Percentiles rank a stretch among this genome's conserved stretches.
phyloP scores from a whole-genome alignment of 176 grass and related monocot species.

The Aegilops longissima region DNA sequence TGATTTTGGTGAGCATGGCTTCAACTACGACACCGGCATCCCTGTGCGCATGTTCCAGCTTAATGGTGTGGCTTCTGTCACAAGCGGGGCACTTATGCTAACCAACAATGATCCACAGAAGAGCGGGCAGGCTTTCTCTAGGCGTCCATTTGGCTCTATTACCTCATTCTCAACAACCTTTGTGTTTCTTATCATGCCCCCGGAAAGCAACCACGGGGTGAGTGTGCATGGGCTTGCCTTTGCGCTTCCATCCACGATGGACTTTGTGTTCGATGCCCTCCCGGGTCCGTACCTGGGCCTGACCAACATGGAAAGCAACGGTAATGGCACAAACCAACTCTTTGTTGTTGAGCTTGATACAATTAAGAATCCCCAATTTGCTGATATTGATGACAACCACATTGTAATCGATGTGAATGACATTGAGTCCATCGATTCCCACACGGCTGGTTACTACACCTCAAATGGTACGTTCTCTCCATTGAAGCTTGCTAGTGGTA shows the following conservation, averaged over 20 bases:
- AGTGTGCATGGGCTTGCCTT: conserved; percentile 38
- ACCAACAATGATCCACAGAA: no score
- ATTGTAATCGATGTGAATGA: conserved; percentile 31
- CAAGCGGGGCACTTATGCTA: no score
- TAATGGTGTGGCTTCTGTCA: no score
- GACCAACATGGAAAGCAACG: neutral
- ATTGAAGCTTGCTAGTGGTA: neutral
- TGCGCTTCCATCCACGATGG: conserved; percentile 23
- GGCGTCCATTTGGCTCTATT: no score
- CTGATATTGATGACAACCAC: conserved; percentile 32
- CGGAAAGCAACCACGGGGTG: neutral
- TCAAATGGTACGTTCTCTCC: neutral
- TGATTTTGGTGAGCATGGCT: no score
- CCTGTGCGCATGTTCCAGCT: no score
- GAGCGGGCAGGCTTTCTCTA: no score
- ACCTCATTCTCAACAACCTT: conserved; percentile 44
- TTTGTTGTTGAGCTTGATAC: conserved; percentile 48
- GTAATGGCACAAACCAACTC: neutral
- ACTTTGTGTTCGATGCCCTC: neutral
- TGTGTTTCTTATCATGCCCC: conserved; percentile 29
- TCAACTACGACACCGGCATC: no score
- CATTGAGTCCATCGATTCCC: neutral
- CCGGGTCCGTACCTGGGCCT: conserved; percentile 15
- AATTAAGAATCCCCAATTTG: neutral
- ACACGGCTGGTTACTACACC: conserved; percentile 19